Percentiles rank a stretch among this genome's conserved stretches.
Evolutionary conservation across 73 alveolate genomes (phyloP).

Genomic region (Tetrahymena malaccensis): DNA sequence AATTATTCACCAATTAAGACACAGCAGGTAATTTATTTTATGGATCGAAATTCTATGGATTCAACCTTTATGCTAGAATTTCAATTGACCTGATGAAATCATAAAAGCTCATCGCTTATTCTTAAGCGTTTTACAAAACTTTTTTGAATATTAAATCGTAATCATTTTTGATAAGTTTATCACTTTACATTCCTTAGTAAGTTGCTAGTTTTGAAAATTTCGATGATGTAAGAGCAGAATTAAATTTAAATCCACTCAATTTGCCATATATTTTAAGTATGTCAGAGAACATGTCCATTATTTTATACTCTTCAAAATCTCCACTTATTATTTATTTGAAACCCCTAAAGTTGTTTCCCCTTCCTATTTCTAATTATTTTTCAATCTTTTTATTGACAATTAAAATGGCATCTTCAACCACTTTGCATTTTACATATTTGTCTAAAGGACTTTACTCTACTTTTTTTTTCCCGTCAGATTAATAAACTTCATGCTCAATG

Average conservation of each 20-base stretch:
- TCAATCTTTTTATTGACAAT: conserved; percentile 21
- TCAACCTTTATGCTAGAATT: conserved; percentile 6
- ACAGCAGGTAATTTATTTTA: not conserved
- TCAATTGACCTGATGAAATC: conserved; percentile 39
- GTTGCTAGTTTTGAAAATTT: conserved; percentile 16
- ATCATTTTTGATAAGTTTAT: conserved; percentile 22
- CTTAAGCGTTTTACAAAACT: not conserved
- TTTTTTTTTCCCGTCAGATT: conserved; percentile 42
- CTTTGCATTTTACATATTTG: conserved; percentile 48
- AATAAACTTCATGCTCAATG: conserved; percentile 50
- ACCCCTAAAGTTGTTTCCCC: not conserved
- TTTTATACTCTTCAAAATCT: conserved; percentile 14
- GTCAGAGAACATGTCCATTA: not conserved
- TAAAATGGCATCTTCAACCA: conserved; percentile 53
- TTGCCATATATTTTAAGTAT: conserved; percentile 26
- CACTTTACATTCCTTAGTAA: conserved; percentile 3
- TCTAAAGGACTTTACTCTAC: conserved; percentile 43
- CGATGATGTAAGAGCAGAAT: conserved; percentile 12
- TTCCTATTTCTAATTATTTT: conserved; percentile 10
- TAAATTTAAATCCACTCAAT: conserved; percentile 27
- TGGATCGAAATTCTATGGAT: not conserved
- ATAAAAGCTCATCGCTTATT: conserved; percentile 28
- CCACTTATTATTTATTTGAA: conserved; percentile 27
- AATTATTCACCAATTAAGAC: not conserved
- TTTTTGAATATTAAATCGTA: conserved; percentile 33